phyloP scores from a whole-genome alignment of 345 rosid genomes.

The Eucalyptus coolabah region DNA sequence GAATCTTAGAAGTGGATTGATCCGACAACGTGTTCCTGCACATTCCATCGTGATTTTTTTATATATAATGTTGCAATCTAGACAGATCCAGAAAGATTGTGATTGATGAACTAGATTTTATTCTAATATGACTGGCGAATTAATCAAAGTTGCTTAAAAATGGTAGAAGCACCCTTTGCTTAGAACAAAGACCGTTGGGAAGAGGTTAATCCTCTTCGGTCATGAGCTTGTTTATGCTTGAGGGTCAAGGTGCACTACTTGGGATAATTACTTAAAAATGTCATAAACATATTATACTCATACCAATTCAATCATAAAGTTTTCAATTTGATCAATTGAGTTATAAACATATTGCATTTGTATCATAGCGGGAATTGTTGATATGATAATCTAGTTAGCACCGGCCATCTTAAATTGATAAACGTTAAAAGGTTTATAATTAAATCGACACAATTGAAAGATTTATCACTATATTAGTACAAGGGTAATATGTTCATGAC shows the following conservation, averaged over 20 bases:
- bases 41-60: background rate
- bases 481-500: too few species aligned
- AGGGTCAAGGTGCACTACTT: background rate
- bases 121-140: background rate
- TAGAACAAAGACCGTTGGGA: background rate
- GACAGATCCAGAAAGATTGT: background rate
- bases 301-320: too few species aligned
- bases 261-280: too few species aligned
- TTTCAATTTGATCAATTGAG: too few species aligned
- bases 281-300: too few species aligned
- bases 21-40: background rate
- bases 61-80: background rate
- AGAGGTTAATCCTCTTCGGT: background rate
- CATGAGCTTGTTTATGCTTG: background rate
- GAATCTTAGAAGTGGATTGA: background rate
- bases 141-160: background rate
- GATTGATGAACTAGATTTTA: background rate
- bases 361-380: too few species aligned
- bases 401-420: rapidly evolving
- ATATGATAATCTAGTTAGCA: rapidly evolving
- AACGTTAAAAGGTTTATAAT: rapidly evolving
- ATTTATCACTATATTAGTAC: rapidly evolving
- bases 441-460: too few species aligned
- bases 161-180: background rate
- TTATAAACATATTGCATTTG: too few species aligned